Evolutionary conservation across 345 rosid genomes (phyloP), one percentile per base, ranked within the genome.

Genomic region (Linum lewisii): DNA sequence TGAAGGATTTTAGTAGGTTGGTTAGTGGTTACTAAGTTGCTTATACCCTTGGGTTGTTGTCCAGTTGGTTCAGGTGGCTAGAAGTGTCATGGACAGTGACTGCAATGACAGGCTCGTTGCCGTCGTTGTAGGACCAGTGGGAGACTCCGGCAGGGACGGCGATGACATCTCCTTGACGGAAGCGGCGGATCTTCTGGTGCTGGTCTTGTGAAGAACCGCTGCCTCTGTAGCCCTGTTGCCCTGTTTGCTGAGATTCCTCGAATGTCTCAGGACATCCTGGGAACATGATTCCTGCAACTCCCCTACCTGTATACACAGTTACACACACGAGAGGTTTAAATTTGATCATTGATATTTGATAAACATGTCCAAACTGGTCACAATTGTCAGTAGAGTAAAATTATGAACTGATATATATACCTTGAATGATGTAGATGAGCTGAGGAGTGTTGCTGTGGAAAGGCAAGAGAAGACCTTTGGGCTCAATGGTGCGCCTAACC

Each of bases 201-300:
- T 69, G 79, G 47, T 87, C 92, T 44, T 58, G 66, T 64, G 67
- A 77, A 11, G 63, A 57, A 0, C 69, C 57, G 21, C 71, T 37
- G n/a, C n/a, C n/a, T n/a, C 7, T 66, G 55, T 50, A 55, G 61
- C 20, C 66, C 51, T 23, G 32, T 14, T 51, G 66, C 51, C 52
- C 34, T 24, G 77, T 29, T 70, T 70, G 69, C 19, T 73, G 83
- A 14, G 82, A 69, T 16, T 81, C 81, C 61, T 82, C 80, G 77
- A 58, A 82, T 7, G 91, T 86, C 75, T 82, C 94, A 29, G 91
- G 81, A 36, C 88, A 88, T 21, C 88, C 90, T 2, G 94, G 77
- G 50, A 81, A 49, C 58, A 77, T 59, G 24, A 58, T 57, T 0
- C 85, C 83, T 51, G 63, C 51, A 6, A 80, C 44, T 45, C 94